Evolutionary conservation across 805 yeast species (phyloP), one percentile per base, ranked within the genome.

Genomic region (Candida fluviatilis): DNA sequence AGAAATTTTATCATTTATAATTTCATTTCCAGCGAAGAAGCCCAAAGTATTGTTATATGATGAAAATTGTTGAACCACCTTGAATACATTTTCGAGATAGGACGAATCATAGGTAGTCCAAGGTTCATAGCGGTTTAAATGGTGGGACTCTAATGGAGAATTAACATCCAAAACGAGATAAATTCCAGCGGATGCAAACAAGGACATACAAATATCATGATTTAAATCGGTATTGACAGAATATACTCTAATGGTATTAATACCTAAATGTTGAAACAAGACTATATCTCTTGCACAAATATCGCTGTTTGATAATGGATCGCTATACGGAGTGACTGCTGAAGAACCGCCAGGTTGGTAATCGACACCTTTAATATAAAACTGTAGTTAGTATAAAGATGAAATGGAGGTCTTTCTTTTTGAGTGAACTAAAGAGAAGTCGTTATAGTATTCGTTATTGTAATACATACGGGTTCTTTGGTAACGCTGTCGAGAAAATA

Each of bases 291-390:
- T 75, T 4, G 90, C 83, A 65, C 98, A 91, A 14, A 60, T 52
- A 10, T 72, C 62, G 3, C 80, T 72, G 51, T 87, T 82, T 2
- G 95, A 82, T 31, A 91, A 67, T 0, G 96, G 96, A 55, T 91
- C 98, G 7, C 49, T 55, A 5, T 51, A 43, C 3, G 52, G 60
- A n/a, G 66, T 66, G 17, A 80, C 80, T 0, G 81, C 90, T 0
- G 95, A 81, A 0, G 95, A 82, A 0, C 97, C 98, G 7, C 97
- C 97, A 0, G 97, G 97, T 54, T 91, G 97, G 55, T 90, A 90
- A 58, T 91, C 98, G 1, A 91, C 84, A 14, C 98, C 98, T 58
- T 77, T 82, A 26, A 90, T 73, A 50, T 72, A 81, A 54, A 91
- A 90, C 79, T 80, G 11, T 39, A 30, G 50, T 55, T 48, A 46